Evolutionary conservation across 768 basidiomycete genomes (phyloP).

Genomic region (Clitopilus hobsonii): DNA sequence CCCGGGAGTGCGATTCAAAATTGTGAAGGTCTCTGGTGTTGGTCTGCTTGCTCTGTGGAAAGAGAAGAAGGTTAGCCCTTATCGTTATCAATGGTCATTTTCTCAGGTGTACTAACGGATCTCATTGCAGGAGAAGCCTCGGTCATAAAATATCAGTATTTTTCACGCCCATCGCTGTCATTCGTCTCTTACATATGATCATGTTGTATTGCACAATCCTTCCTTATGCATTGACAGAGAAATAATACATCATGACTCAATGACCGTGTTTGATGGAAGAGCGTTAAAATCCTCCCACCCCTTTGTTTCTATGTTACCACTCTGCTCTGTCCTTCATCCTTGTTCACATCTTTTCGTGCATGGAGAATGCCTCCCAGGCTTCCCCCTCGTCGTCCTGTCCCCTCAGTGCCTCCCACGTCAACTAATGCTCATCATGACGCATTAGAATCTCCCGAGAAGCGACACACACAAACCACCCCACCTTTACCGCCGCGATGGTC

Average conservation of each 20-base stretch:
- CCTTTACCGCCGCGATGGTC: slow-evolving; percentile 16
- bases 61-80: slow-evolving; percentile 86
- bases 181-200: slow-evolving; percentile 9
- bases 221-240: not conserved
- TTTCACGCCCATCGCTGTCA: slow-evolving; percentile 6
- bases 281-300: not conserved
- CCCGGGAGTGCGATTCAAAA: slow-evolving; percentile 99
- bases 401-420: not conserved
- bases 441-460: not conserved
- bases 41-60: slow-evolving; percentile 98
- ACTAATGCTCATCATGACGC: not conserved
- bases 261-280: not conserved
- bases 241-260: slow-evolving; percentile 1
- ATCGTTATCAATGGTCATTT: not conserved
- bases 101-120: not conserved
- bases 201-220: not conserved
- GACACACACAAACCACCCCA: slow-evolving; percentile 10
- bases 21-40: slow-evolving; percentile 99
- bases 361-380: slow-evolving; percentile 15
- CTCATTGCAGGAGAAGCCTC: slow-evolving; percentile 63
- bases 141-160: slow-evolving; percentile 34
- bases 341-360: not conserved
- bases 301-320: not conserved
- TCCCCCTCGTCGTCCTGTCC: slow-evolving; percentile 4
- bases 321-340: not conserved